Base-by-base conservation (phyloP, 1,284 basidiomycete genomes). In the Papiliotrema terrestris region DNA sequence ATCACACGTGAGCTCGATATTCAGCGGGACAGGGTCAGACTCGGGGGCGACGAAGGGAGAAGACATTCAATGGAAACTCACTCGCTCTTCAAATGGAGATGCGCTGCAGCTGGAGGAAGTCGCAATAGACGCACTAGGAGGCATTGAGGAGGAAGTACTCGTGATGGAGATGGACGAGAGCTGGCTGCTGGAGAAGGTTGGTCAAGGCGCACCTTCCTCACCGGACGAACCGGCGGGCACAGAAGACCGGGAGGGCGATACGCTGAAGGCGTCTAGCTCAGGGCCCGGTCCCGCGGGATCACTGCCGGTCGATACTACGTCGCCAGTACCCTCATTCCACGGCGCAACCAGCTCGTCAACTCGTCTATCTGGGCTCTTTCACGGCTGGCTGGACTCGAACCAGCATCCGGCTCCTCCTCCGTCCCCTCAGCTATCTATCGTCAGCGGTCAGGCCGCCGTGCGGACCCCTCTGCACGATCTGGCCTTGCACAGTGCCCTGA, bases 351-450 rank as follows among this genome's bases (percentile, higher is more conserved):
- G 32, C 29, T 26, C 45, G 23, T 46, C 55, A 2, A 38, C 51
- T 19, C 46, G 62, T 15, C 47, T 67, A 2, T 67, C 65, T 0
- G 59, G 59, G 6, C 49, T 67, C 0, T 65, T 65, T 38, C 63
- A 63, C 29, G 63, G 55, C 17, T 58, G 58, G 56, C 44, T 59
- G 8, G 61, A 63, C 13, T 35, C 61, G 11, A 52, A 63, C 29
- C 41, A 60, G n/a, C 57, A 57, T 50, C 63, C 63, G 14, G 61
- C 56, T 19, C 63, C 65, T 35, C 63, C 65, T 1, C 53, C 65
- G 2, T 57, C 65, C 4, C 59, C 59, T 15, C 56, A 62, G 22
- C 35, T 55, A 9, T 55, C 59, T 3, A 22, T 38, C 23, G 26
- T 49, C 20, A 41, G 29, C 37, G 45, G 47, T 43, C 41, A 39